Percentiles rank a stretch among this genome's conserved stretches.
These are phyloP conservation scores for Entelexis sorbosivorans DNA, from an alignment of 1,139 yeast species.

Conservation along the genomic window DNA sequence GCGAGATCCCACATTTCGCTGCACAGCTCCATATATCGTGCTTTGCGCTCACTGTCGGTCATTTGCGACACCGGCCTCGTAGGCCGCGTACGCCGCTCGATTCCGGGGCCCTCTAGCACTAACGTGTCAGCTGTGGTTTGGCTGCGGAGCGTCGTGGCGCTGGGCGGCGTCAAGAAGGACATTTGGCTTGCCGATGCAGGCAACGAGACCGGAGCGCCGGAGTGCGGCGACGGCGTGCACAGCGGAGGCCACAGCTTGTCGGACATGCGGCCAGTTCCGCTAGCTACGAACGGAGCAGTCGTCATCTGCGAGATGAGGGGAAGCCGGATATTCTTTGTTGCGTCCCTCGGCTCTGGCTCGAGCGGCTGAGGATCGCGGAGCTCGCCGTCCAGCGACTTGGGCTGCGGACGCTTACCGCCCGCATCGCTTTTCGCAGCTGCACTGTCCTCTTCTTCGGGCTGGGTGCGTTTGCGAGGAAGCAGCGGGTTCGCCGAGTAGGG, in stretches of 20 bases:
- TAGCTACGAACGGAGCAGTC: constrained; percentile 9
- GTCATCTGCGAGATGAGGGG: constrained; percentile 12
- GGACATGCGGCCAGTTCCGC: neutral
- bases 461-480: neutral
- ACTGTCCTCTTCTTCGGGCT: neutral
- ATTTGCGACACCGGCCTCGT: neutral
- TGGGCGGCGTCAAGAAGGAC: neutral
- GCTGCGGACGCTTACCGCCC: neutral
- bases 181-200: neutral
- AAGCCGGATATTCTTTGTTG: neutral
- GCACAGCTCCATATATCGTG: constrained; percentile 18
- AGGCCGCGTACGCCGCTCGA: neutral
- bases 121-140: neutral
- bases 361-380: neutral
- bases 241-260: neutral
- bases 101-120: neutral
- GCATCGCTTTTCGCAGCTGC: neutral
- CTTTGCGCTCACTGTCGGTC: constrained; percentile 6
- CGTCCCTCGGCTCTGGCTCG: neutral
- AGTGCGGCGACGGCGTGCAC: neutral
- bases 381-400: neutral
- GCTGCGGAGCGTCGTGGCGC: neutral
- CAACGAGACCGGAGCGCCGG: neutral
- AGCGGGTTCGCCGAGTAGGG: constrained; percentile 21
- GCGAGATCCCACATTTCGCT: constrained; percentile 17